Evolutionary conservation across 345 rosid genomes (phyloP), one percentile per base, ranked within the genome.

Genomic region (Hibiscus trionum): DNA sequence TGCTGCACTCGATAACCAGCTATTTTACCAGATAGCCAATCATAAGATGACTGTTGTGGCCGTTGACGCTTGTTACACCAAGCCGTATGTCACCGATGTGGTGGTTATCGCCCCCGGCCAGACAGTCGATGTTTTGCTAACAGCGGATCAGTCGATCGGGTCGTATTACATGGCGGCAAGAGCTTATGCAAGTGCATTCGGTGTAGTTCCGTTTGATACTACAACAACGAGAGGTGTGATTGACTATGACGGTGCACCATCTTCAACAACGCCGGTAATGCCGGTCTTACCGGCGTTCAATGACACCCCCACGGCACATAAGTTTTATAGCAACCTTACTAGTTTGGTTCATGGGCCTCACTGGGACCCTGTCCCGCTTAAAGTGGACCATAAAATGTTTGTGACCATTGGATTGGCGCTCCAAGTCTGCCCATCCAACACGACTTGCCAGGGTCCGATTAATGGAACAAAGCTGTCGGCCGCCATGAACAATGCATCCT

Each of bases 11-110:
- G 84, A 91, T 82, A 83, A 61, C 12, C 95, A 84, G 65, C 70
- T 91, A 17, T 94, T 94, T 80, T 94, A 86, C 87, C 88, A 88
- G 75, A 85, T 91, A 66, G 96, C 97, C 82, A 85, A 85, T 75
- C 98, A 94, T 78, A 84, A 77, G 21, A 19, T 94, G 72, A 91
- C 82, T 58, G 96, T 94, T 17, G 97, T 91, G 12, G 92, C 84
- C 3, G 78, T 85, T 0, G 98, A 94, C 52, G 97, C 97, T 0
- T 42, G 75, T 24, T 94, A 94, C 82, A 88, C 92, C 19, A 42
- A 73, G 0, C 98, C 91, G 4, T 87, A 88, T 68, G 73, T 74
- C 72, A 89, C 97, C 12, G 92, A 88, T 42, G 80, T 94, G 2
- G 80, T 94, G 6, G 72, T 72, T 35, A 73, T 86, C 29, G 89